phyloP scores from a whole-genome alignment of 164 flowering plant genomes.

The Tetracentron sinense region DNA sequence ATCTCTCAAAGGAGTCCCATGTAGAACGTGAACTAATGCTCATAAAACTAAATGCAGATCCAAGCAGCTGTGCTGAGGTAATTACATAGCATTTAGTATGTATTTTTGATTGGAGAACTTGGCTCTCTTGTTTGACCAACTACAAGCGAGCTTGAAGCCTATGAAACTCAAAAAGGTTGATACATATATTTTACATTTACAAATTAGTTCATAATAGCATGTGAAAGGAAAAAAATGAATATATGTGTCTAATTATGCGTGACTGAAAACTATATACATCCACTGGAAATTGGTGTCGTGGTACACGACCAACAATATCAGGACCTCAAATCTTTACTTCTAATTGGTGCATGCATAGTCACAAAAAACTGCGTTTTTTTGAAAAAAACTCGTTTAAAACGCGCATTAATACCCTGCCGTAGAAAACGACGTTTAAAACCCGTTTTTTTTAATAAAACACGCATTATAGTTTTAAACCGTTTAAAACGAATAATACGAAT shows the following conservation, averaged over 20 bases:
- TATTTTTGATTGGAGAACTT: neutral
- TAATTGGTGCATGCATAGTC: neutral
- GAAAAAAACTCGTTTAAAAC: no score
- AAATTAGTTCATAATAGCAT: neutral
- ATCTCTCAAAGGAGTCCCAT: slow-evolving; percentile 83
- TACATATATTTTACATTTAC: no score
- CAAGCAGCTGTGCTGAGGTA: slow-evolving; percentile 67
- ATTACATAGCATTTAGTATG: neutral
- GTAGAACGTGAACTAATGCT: slow-evolving; percentile 98
- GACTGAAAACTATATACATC: neutral
- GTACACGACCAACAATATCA: no score
- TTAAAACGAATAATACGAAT: no score
- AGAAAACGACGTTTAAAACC: no score
- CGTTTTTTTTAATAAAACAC: no score
- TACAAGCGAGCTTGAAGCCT: neutral
- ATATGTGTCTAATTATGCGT: neutral
- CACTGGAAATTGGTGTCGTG: neutral
- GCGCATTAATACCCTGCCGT: no score
- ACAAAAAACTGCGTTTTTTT: no score
- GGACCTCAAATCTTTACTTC: neutral
- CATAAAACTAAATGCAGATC: slow-evolving; percentile 74
- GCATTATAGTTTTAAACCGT: no score
- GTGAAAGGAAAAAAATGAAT: neutral
- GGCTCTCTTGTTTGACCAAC: neutral
- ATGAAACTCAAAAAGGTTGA: neutral